Evolutionary conservation across 2,329 filamentous ascomycete genomes (phyloP).

Genomic region (Emmonsiellopsis sp.): DNA sequence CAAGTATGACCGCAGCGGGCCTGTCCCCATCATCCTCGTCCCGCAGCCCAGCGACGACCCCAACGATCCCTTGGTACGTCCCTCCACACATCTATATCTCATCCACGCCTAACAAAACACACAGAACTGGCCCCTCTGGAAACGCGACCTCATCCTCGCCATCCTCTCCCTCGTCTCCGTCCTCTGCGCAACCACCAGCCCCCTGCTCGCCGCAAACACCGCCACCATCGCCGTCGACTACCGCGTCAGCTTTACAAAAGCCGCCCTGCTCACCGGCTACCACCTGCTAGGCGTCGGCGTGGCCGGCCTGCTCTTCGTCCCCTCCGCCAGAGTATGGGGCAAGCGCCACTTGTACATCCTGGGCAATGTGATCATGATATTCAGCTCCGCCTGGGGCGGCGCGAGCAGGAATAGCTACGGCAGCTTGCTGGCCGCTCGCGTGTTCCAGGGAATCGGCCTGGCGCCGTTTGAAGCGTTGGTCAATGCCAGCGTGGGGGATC

Average conservation of each 20-base stretch:
- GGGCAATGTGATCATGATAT: constrained; percentile 63
- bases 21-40: constrained; percentile 65
- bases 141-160: constrained; percentile 68
- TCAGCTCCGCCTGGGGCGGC: constrained; percentile 70
- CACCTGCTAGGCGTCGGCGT: constrained; percentile 75
- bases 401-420: constrained; percentile 57
- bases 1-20: constrained; percentile 63
- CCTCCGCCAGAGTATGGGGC: constrained; percentile 81
- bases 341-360: constrained; percentile 82
- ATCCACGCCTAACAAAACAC: constrained; percentile 7
- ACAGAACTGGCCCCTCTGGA: constrained; percentile 78
- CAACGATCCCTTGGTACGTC: constrained; percentile 67
- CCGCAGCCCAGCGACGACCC: constrained; percentile 87
- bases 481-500: constrained; percentile 78
- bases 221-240: constrained; percentile 65
- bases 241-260: constrained; percentile 55
- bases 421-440: constrained; percentile 65
- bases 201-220: constrained; percentile 82
- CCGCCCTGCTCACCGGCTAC: constrained; percentile 78
- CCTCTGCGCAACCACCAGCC: constrained; percentile 73
- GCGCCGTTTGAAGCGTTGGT: constrained; percentile 86
- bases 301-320: constrained; percentile 75
- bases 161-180: constrained; percentile 72
- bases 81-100: constrained; percentile 14
- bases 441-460: constrained; percentile 77